Evolutionary conservation across 2,329 filamentous ascomycete genomes (phyloP).

Genomic region (Microsporum canis): DNA sequence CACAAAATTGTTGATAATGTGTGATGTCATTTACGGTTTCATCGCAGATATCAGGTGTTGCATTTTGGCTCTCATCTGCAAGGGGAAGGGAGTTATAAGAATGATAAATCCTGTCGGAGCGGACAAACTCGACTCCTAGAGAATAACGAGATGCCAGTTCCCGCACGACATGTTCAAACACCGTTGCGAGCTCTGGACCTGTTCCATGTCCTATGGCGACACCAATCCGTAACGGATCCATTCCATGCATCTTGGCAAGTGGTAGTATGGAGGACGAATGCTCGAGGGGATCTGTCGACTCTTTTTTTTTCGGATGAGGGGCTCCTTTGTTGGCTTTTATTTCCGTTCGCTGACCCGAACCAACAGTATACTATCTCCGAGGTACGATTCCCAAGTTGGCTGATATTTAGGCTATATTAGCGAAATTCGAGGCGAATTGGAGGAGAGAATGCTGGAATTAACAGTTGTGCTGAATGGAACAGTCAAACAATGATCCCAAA

Average conservation of each 20-base stretch:
- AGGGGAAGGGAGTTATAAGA: constrained; percentile 3
- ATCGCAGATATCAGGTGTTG: neutral
- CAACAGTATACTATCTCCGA: neutral
- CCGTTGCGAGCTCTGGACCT: constrained; percentile 1
- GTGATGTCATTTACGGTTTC: constrained; percentile 2
- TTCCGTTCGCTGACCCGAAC: neutral
- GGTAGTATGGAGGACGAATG: neutral
- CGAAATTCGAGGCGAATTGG: neutral
- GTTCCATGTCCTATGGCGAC: constrained; percentile 1
- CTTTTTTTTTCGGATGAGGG: neutral
- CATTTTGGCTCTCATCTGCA: neutral
- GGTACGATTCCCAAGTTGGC: neutral
- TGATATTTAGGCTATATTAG: neutral
- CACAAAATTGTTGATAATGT: neutral
- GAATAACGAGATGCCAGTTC: constrained; percentile 2
- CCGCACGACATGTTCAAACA: neutral
- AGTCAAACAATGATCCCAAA: neutral
- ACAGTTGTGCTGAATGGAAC: neutral
- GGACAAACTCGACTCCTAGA: neutral
- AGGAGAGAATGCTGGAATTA: neutral
- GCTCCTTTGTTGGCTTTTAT: neutral
- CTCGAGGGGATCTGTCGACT: neutral
- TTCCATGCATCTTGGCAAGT: neutral
- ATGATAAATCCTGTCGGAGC: neutral
- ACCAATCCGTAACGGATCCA: neutral